A percentile compares a stretch with the other conserved stretches of the same genome.
Conservation (phyloP, 768 basidiomycete genomes). For the Cyathus striatus region DNA sequence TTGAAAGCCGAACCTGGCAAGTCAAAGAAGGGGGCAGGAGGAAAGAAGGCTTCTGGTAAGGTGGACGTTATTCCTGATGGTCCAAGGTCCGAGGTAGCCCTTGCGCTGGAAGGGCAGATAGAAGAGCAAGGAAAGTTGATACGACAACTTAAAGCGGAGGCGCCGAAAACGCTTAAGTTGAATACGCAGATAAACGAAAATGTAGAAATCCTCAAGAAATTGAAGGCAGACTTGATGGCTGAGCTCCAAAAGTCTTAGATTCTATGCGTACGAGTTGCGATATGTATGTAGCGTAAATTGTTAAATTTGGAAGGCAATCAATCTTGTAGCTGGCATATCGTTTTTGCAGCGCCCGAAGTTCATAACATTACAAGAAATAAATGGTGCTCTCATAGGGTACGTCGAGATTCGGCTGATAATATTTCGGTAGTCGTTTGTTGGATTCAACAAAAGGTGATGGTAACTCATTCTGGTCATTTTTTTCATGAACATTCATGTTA, state of each 20-base stretch:
- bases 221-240: conserved; percentile 54
- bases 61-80: conserved; percentile 42
- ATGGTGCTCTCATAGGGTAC: too few relatives aligned
- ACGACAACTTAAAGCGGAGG: conserved; percentile 61
- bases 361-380: too few relatives aligned
- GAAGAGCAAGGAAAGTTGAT: conserved; percentile 73
- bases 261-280: not conserved
- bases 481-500: too few relatives aligned
- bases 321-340: too few relatives aligned
- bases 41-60: conserved; percentile 33
- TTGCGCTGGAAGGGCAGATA: conserved; percentile 71
- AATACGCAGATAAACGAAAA: conserved; percentile 58
- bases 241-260: conserved; percentile 9
- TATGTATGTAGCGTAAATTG: too few relatives aligned
- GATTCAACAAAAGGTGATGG: too few relatives aligned
- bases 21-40: conserved; percentile 48
- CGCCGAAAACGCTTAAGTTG: conserved; percentile 52
- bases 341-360: too few relatives aligned
- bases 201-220: conserved; percentile 56
- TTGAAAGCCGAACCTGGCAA: conserved; percentile 38
- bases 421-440: too few relatives aligned
- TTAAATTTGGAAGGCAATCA: too few relatives aligned
- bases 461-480: too few relatives aligned
- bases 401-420: too few relatives aligned
- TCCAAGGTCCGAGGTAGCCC: conserved; percentile 68